A percentile compares a stretch with the other conserved stretches of the same genome.
Evolutionary conservation across 2,329 filamentous ascomycete species (phyloP).

Genomic region (Sphaerulina populicola): DNA sequence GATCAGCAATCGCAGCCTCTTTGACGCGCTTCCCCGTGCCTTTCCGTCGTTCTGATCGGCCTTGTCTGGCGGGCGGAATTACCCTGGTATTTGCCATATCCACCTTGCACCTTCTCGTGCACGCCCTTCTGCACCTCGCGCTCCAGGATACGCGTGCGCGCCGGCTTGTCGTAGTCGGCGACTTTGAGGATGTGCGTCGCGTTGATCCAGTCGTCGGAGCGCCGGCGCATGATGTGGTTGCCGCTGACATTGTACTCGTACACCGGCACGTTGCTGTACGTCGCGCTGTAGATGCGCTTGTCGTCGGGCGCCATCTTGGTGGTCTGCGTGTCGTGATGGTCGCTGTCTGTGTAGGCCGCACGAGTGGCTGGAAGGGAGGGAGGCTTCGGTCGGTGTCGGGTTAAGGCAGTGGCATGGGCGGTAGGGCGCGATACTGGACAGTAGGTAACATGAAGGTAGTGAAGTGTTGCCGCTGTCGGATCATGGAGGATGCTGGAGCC

Average conservation of each 20-base stretch:
- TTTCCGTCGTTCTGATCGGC: neutral
- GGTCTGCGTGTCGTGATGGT: neutral
- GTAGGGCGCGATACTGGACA: no score
- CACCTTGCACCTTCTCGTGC: conserved; percentile 96
- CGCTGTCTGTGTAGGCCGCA: neutral
- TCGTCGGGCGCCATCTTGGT: conserved; percentile 20
- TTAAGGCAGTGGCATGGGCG: no score
- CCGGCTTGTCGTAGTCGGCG: conserved; percentile 93
- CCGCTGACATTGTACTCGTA: conserved; percentile 83
- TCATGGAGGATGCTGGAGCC: no score
- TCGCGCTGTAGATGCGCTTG: conserved; percentile 53
- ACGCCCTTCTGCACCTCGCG: conserved; percentile 92
- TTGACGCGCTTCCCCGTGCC: neutral
- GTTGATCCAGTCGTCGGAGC: conserved; percentile 95
- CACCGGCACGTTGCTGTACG: conserved; percentile 66
- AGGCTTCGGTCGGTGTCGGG: no score
- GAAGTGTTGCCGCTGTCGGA: no score
- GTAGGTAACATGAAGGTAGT: no score
- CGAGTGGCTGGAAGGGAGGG: no score
- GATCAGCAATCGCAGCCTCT: conserved; percentile 10
- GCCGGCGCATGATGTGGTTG: conserved; percentile 93
- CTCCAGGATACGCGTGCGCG: conserved; percentile 87
- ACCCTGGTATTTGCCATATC: conserved; percentile 98
- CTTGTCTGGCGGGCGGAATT: conserved; percentile 17
- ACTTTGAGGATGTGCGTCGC: conserved; percentile 98